Evolutionary conservation across 2,329 filamentous ascomycete species (phyloP).

Genomic region (Colletotrichum siamense): DNA sequence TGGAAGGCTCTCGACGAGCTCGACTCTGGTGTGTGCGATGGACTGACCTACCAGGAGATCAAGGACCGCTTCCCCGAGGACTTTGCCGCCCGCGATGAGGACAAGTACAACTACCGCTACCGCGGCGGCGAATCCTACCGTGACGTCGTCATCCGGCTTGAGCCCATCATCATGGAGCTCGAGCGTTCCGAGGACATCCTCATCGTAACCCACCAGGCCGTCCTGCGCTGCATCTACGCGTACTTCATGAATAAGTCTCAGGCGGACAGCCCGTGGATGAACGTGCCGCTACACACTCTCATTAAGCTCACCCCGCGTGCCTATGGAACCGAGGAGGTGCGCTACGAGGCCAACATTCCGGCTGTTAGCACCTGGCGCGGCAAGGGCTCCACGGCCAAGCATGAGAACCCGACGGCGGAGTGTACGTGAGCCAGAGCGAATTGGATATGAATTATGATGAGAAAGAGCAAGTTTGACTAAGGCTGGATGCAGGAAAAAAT

Average conservation of each 20-base stretch:
- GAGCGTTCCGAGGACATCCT: slow-evolving; percentile 96
- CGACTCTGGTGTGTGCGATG: slow-evolving; percentile 95
- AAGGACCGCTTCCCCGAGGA: slow-evolving; percentile 91
- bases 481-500: not conserved
- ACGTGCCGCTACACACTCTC: slow-evolving; percentile 92
- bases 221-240: slow-evolving; percentile 95
- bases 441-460: not conserved
- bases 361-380: slow-evolving; percentile 96
- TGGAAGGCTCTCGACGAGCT: slow-evolving; percentile 99
- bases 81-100: slow-evolving; percentile 92
- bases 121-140: slow-evolving; percentile 94
- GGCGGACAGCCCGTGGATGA: slow-evolving; percentile 95
- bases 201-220: slow-evolving; percentile 97
- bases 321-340: slow-evolving; percentile 90
- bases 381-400: slow-evolving; percentile 91
- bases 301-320: slow-evolving; percentile 96
- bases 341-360: slow-evolving; percentile 88
- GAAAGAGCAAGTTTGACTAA: not conserved
- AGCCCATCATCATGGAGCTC: slow-evolving; percentile 99
- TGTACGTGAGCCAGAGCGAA: not conserved
- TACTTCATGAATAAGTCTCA: slow-evolving; percentile 99
- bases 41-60: slow-evolving; percentile 95
- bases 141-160: slow-evolving; percentile 95
- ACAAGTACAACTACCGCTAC: slow-evolving; percentile 99
- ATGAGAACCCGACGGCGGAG: slow-evolving; percentile 66